A percentile compares a stretch with the other conserved stretches of the same genome.
Evolutionary conservation across 306 rosid species (phyloP).

Genomic region (Citrullus colocynthis): DNA sequence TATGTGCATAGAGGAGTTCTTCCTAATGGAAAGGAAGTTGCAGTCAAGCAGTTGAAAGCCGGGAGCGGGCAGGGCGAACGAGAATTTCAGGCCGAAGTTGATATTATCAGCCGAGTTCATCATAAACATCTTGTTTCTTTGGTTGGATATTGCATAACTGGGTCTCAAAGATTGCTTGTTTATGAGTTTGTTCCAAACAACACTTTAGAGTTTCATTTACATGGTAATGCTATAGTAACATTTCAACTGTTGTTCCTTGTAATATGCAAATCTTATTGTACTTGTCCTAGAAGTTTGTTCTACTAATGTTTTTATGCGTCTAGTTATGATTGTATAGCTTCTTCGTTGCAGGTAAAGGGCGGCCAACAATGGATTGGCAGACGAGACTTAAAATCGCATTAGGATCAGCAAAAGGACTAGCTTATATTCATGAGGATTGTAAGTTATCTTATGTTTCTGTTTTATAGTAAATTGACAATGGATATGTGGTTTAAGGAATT

Average conservation of each 20-base stretch:
- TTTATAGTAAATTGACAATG: not conserved
- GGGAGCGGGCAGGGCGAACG: constrained; percentile 99
- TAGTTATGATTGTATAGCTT: not conserved
- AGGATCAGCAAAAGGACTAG: constrained; percentile 92
- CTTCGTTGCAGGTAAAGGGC: constrained; percentile 50
- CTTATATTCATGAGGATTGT: constrained; percentile 98
- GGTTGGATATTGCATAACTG: constrained; percentile 86
- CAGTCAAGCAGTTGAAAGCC: constrained; percentile 82
- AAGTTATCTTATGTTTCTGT: constrained; percentile 18
- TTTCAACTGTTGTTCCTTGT: not conserved
- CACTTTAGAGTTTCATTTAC: constrained; percentile 86
- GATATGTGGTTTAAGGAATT: constrained; percentile 4
- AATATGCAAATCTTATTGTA: not conserved
- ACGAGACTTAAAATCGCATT: constrained; percentile 68
- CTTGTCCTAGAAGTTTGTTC: not conserved
- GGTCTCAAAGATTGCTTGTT: constrained; percentile 70
- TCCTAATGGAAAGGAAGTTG: constrained; percentile 92
- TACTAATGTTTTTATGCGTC: not conserved
- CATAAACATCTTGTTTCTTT: constrained; percentile 91
- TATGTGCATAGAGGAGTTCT: constrained; percentile 84
- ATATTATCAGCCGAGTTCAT: constrained; percentile 93
- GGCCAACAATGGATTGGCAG: constrained; percentile 89
- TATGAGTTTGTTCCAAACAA: constrained; percentile 83
- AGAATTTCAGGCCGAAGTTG: constrained; percentile 93
- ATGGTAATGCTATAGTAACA: constrained; percentile 31